Base-by-base conservation (phyloP, 768 basidiomycete genomes). In the Pisolithus albus region DNA sequence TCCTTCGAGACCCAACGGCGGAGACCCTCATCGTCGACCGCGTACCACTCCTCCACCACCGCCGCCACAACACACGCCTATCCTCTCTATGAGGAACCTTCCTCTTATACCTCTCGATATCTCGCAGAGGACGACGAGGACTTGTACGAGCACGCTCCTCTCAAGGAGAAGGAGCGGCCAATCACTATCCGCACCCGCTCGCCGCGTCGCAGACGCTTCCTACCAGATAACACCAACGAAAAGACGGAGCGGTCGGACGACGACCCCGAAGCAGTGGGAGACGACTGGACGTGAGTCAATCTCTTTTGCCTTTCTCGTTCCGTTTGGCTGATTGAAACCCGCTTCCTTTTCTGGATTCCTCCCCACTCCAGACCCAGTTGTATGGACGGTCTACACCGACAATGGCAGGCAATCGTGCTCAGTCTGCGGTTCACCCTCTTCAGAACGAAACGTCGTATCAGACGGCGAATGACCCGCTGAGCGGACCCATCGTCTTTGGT, bases 361-460 rank as follows among this genome's bases (percentile, higher is more conserved):
- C 26, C 4, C 26, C 26, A 26, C 26, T 26, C 26, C 56, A 82
- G 80, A 3, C 83, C 83, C 11, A 80, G 80, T 34, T 84, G 83
- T 65, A 66, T 70, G 8, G 71, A 82, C 61, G 69, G 66, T 44
- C 64, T 85, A 40, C 70, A 72, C 51, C 70, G 78, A 8, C 78
- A 82, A 52, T 84, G 84, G 83, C 80, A 82, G 58, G 80, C 82
- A 8, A 54, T 84, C 26, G 63, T 72, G 0, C 73, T 85, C 19
- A 67, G 80, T 52, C 56, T 84, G 28, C 72, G 80, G 40, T 83
- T 85, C 58, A 68, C 72, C 51, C 65, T 84, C 40, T 85, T 84
- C 64, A 69, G 82, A 48, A 75, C 72, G 18, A 73, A 75, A 53
- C 72, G 73, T 42, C 55, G 67, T 53, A 59, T 71, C 19, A 56